Base-by-base conservation (phyloP, 2,329 filamentous ascomycete genomes). In the Nannizziopsis barbatae region DNA sequence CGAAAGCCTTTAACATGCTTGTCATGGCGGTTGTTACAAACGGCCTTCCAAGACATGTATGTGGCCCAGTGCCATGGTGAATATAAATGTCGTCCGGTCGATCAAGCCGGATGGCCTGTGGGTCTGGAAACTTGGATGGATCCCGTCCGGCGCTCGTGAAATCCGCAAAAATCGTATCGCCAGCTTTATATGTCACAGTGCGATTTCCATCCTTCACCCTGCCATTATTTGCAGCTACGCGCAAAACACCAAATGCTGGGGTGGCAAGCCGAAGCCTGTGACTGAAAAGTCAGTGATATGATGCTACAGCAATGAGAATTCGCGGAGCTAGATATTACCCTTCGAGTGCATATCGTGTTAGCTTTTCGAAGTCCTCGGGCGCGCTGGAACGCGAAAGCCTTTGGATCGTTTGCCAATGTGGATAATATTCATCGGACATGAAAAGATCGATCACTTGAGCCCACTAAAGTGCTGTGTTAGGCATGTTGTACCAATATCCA, bases 331-430 rank as follows among this genome's bases (percentile, higher is more conserved):
- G 9, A 10, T 10, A 10, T 42, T 43, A 48, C 46, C 80, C 84
- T 64, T 86, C 87, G 69, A 84, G 73, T 39, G 77, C 80, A 59
- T 86, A 89, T 48, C 37, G 42, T 31, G 11, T 42, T n/a, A 48
- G 39, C 14, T 42, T 43, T 8, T 48, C 32, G 37, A 42, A 48
- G 12, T 36, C 71, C 55, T 64, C 67, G 31, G 57, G 67, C 32
- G 63, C 68, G 22, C 73, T 62, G 33, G 65, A 58, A 36, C 67
- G 65, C 1, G 75, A 72, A 10, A 77, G 64, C 1, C 61, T 58
- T 32, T 73, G 68, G 36, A 78, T 73, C 7, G 67, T 64, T 2
- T 67, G 60, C 55, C 75, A 68, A 59, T 77, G 67, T 33, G 65
- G 54, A 3, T 64, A 60, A 35, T 73, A 75, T 15, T 69, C 67